Base-by-base conservation (phyloP, 352 stramenopile genomes). In the Pythium phragmitis region DNA sequence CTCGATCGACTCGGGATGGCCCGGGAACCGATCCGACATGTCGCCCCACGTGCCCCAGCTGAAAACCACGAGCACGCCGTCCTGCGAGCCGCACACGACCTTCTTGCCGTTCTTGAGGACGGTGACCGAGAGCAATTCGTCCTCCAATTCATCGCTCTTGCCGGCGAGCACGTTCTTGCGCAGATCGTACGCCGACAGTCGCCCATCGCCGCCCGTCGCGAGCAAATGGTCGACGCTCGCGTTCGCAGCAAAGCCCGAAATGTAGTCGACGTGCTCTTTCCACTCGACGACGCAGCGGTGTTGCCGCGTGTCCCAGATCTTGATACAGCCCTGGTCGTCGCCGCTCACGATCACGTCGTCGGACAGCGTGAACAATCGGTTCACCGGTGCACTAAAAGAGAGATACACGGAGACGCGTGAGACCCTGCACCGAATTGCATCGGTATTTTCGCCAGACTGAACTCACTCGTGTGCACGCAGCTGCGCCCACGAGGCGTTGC, bases 21-120 rank as follows among this genome's bases (percentile, higher is more conserved):
- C 94, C 1, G 93, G 91, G 65, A 98, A 98, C 6, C 96, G 88
- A 77, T 99, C 96, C 45, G 87, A 97, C 71, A 98, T 97, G 68
- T 99, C 96, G 56, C 92, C 94, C 96, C 96, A 99, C 16, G 79
- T 95, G 26, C 90, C 92, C 88, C 93, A 99, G 61, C 83, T 97
- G 65, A 97, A 99, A 59, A 99, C 87, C 45, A 96, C 82, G 2
- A 99, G 78, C 51, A 98, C 92, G 7, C 97, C 97, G 57, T 98
- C 86, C 63, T 98, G 92, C 37, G 91, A 98, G 47, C 96, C 96
- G 65, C 90, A 98, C 8, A 99, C 81, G 41, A 99, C 77, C 68
- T 98, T 99, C 49, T 82, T 80, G 30, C 93, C 95, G 64, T 97
- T 86, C 78, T 94, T 94, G 47, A 94, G 89, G 37, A 93, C 85